Percentiles rank a stretch among this genome's conserved stretches.
Evolutionary conservation across 2,329 filamentous ascomycete species (phyloP).

Genomic region (Ophiocordyceps australis): DNA sequence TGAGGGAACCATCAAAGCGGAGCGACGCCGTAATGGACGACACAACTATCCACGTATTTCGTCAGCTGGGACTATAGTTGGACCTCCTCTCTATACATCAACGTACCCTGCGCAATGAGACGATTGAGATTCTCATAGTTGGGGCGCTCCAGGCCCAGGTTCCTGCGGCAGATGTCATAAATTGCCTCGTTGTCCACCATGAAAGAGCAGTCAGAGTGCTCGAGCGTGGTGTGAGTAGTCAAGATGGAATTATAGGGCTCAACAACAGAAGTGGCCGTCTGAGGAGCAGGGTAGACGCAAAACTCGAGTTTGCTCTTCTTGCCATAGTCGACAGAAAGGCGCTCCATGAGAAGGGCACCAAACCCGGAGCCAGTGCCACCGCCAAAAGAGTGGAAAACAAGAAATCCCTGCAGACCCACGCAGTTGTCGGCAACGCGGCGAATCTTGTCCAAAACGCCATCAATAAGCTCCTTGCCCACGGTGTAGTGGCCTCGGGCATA

Average conservation of each 20-base stretch:
- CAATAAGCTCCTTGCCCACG: slow-evolving; percentile 97
- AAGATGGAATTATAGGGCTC: slow-evolving; percentile 99
- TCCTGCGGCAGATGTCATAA: slow-evolving; percentile 97
- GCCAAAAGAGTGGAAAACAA: slow-evolving; percentile 99
- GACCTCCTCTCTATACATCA: too few species aligned
- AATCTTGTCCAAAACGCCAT: slow-evolving; percentile 94
- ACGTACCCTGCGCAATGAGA: slow-evolving; percentile 84
- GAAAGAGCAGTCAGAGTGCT: slow-evolving; percentile 99
- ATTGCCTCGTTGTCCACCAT: slow-evolving; percentile 99
- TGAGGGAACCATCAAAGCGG: slow-evolving; percentile 94
- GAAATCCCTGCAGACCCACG: slow-evolving; percentile 93
- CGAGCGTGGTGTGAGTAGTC: slow-evolving; percentile 95
- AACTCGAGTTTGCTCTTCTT: slow-evolving; percentile 99
- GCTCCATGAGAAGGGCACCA: slow-evolving; percentile 96
- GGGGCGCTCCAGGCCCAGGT: slow-evolving; percentile 90
- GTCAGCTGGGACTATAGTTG: too few species aligned
- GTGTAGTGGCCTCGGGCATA: slow-evolving; percentile 99
- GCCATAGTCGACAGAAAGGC: slow-evolving; percentile 95
- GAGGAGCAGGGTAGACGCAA: slow-evolving; percentile 95
- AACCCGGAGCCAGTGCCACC: slow-evolving; percentile 98
- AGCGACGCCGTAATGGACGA: slow-evolving; percentile 97
- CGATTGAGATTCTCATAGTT: slow-evolving; percentile 99
- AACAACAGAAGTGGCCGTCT: slow-evolving; percentile 92
- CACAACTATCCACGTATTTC: slow-evolving; percentile 43
- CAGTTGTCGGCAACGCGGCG: slow-evolving; percentile 96